Conservation (phyloP, 202 grass and related monocot species). For the Cymbopogon flexuosus region DNA sequence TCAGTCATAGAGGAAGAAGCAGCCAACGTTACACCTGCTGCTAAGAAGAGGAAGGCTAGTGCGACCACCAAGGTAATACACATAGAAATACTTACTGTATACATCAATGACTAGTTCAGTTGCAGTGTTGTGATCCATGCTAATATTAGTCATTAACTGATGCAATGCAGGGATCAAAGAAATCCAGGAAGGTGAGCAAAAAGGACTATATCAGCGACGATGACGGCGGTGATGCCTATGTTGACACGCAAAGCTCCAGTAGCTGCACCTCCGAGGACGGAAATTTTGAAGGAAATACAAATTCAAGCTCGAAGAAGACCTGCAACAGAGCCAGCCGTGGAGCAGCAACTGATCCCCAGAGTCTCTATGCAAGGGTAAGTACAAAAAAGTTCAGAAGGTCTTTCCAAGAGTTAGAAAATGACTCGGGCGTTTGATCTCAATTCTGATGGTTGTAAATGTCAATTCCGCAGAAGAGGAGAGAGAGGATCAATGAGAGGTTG, state of each 20-base stretch:
- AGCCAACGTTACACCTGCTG: constrained; percentile 12
- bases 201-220: constrained; percentile 13
- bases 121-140: not conserved
- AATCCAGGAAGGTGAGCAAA: constrained; percentile 44
- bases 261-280: constrained; percentile 66
- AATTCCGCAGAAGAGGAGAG: constrained; percentile 84
- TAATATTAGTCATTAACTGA: not conserved
- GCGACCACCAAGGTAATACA: constrained; percentile 34
- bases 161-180: constrained; percentile 52
- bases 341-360: constrained; percentile 65
- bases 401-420: not conserved
- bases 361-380: constrained; percentile 80
- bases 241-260: constrained; percentile 52
- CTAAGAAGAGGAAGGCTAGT: constrained; percentile 56
- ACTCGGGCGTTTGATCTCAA: constrained; percentile 12
- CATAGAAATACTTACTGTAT: not conserved
- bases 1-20: constrained; percentile 37
- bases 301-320: constrained; percentile 36
- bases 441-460: constrained; percentile 25
- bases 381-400: not conserved
- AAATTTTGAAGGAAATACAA: constrained; percentile 41
- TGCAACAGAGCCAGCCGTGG: constrained; percentile 51
- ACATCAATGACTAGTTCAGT: not conserved
- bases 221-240: constrained; percentile 31
- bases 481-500: constrained; percentile 89